These are phyloP conservation scores for Oryza brachyantha DNA, from an alignment of 176 grass and related monocot species.

Conservation along the genomic window DNA sequence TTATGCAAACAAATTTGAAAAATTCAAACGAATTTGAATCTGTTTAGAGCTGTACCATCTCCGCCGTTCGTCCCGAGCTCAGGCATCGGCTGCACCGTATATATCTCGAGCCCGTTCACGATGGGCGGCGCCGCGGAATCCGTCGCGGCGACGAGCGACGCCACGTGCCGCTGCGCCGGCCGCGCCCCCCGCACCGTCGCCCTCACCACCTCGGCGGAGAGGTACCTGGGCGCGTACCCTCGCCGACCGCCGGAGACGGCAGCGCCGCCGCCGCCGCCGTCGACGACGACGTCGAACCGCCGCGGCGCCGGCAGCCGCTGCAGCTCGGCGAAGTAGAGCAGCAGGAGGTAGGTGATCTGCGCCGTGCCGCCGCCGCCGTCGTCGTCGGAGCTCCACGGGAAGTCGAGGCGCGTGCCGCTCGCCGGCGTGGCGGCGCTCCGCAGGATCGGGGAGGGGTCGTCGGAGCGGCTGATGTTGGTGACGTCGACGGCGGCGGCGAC, in stretches of 20 bases:
- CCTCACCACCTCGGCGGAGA: constrained; percentile 13
- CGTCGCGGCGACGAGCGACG: constrained; percentile 33
- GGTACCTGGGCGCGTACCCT: constrained; percentile 20
- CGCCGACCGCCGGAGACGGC: not conserved
- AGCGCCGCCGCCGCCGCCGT: constrained; percentile 10
- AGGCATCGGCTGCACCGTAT: constrained; percentile 11
- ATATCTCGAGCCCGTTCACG: constrained; percentile 45
- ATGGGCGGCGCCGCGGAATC: constrained; percentile 31
- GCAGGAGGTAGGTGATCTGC: constrained; percentile 29
- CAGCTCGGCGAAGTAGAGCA: constrained; percentile 54
- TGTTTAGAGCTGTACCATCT: constrained; percentile 8
- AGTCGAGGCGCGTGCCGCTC: constrained; percentile 21
- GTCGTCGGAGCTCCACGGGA: constrained; percentile 30
- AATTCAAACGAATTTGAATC: not conserved
- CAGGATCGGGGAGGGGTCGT: constrained; percentile 16
- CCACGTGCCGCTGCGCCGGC: not conserved
- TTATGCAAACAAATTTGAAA: no score
- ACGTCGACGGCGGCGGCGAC: not conserved
- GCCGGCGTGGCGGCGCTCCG: constrained; percentile 33
- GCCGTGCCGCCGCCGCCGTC: no score
- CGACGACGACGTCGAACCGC: constrained; percentile 19
- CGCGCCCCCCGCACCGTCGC: not conserved
- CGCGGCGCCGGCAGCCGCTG: not conserved
- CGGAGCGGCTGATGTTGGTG: constrained; percentile 17
- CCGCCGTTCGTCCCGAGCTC: not conserved